Conservation (phyloP, 352 stramenopile genomes). For the Phytopythium oedochilum region DNA sequence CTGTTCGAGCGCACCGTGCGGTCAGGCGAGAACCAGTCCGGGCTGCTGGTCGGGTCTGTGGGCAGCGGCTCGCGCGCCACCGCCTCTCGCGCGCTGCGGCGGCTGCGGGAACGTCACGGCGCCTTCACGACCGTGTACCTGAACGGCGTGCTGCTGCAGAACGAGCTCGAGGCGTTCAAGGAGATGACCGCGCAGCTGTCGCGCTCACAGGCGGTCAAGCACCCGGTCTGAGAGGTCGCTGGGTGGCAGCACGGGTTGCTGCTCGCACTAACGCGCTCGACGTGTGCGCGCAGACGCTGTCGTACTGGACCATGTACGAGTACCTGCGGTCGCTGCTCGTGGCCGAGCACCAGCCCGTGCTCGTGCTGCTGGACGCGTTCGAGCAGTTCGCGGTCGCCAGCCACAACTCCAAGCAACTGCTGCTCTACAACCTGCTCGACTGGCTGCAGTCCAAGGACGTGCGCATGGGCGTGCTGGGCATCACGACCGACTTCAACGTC, state of each 20-base stretch:
- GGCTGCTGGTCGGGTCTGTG: slow-evolving; percentile 56
- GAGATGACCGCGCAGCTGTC: slow-evolving; percentile 73
- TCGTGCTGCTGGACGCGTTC: slow-evolving; percentile 71
- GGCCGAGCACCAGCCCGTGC: slow-evolving; percentile 40
- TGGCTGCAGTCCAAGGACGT: slow-evolving; percentile 81
- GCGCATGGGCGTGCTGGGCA: slow-evolving; percentile 74
- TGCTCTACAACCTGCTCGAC: slow-evolving; percentile 84
- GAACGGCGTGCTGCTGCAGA: slow-evolving; percentile 73
- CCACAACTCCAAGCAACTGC: slow-evolving; percentile 64
- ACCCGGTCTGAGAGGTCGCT: slow-evolving; percentile 27
- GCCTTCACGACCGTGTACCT: slow-evolving; percentile 67
- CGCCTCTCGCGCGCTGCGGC: slow-evolving; percentile 43
- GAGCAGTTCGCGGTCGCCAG: slow-evolving; percentile 70
- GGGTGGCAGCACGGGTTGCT: not conserved
- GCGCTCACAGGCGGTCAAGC: slow-evolving; percentile 46
- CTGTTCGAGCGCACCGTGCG: slow-evolving; percentile 69
- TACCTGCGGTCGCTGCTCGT: slow-evolving; percentile 69
- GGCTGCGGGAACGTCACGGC: slow-evolving; percentile 29
- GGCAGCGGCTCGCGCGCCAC: slow-evolving; percentile 46
- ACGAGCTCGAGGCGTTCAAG: slow-evolving; percentile 84
- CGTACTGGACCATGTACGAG: slow-evolving; percentile 84
- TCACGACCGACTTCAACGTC: slow-evolving; percentile 79
- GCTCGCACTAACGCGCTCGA: not conserved
- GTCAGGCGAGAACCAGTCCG: slow-evolving; percentile 75
- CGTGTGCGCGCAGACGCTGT: slow-evolving; percentile 26